Evolutionary conservation across 2,329 filamentous ascomycete species (phyloP).

Genomic region (Teratosphaeria gauchensis): DNA sequence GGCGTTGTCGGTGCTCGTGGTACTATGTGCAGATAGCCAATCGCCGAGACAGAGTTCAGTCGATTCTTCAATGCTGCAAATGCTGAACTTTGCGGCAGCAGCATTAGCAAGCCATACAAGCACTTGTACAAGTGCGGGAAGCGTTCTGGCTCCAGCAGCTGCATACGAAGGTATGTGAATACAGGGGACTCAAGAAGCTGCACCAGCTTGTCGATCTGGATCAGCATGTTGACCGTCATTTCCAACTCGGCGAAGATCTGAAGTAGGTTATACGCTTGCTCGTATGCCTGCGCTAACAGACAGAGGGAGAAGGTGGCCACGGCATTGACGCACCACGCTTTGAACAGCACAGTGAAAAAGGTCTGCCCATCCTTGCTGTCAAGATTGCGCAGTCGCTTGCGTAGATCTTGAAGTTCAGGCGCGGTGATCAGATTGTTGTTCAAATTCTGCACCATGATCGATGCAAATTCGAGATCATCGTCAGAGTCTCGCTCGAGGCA

Average conservation of each 20-base stretch:
- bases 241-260: conserved; percentile 97
- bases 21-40: conserved; percentile 83
- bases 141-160: conserved; percentile 88
- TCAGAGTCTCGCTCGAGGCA: conserved; percentile 88
- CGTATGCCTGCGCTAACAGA: conserved; percentile 90
- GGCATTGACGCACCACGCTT: conserved; percentile 97
- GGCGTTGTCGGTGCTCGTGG: conserved; percentile 36
- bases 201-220: conserved; percentile 97
- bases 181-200: conserved; percentile 94
- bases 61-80: conserved; percentile 96
- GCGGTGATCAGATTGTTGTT: conserved; percentile 99
- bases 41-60: conserved; percentile 92
- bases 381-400: conserved; percentile 80
- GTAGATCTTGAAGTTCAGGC: conserved; percentile 80
- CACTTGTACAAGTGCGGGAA: conserved; percentile 86
- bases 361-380: conserved; percentile 91
- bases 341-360: conserved; percentile 88
- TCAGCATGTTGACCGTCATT: conserved; percentile 97
- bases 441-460: conserved; percentile 98
- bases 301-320: conserved; percentile 96
- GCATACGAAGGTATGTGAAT: conserved; percentile 92
- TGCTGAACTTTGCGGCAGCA: conserved; percentile 93
- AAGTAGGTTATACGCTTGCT: conserved; percentile 90
- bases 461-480: conserved; percentile 89
- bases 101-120: conserved; percentile 92